Evolutionary conservation across 1,139 yeast species (phyloP).

Genomic region (Yamadazyma siamensis): DNA sequence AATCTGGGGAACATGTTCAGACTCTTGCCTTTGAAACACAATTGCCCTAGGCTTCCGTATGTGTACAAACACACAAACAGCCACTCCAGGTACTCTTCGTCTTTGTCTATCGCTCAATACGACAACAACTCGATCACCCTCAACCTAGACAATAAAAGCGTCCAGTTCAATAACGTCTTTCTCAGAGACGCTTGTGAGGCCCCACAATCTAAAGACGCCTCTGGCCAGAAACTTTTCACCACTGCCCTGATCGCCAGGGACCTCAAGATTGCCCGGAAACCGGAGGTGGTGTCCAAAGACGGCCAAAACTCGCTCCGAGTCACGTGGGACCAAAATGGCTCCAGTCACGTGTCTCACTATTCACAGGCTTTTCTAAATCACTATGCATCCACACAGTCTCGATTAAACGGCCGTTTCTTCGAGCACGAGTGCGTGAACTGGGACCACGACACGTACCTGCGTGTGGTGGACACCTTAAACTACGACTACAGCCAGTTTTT

Average conservation of each 20-base stretch:
- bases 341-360: slow-evolving; percentile 35
- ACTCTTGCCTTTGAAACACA: no score
- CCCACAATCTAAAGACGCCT: slow-evolving; percentile 50
- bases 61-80: no score
- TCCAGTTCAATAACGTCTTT: slow-evolving; percentile 52
- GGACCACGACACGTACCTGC: slow-evolving; percentile 25
- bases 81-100: no score
- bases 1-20: no score
- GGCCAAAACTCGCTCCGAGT: slow-evolving; percentile 31
- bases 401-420: slow-evolving; percentile 32
- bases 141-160: slow-evolving; percentile 19
- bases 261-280: slow-evolving; percentile 22
- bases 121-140: slow-evolving; percentile 21
- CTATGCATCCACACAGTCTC: slow-evolving; percentile 33
- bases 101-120: slow-evolving; percentile 7
- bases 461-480: slow-evolving; percentile 19
- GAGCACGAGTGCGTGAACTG: slow-evolving; percentile 38
- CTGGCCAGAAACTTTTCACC: slow-evolving; percentile 65
- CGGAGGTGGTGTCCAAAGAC: slow-evolving; percentile 21
- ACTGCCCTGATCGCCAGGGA: slow-evolving; percentile 46
- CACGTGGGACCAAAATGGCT: slow-evolving; percentile 52
- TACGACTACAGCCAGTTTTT: slow-evolving; percentile 44
- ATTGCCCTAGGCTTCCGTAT: no score
- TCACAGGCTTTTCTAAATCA: slow-evolving; percentile 45
- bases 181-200: slow-evolving; percentile 63